Percentiles rank a stretch among this genome's conserved stretches.
phyloP scores from a whole-genome alignment of 2,329 filamentous ascomycete species.

The Sporothrix inflata region DNA sequence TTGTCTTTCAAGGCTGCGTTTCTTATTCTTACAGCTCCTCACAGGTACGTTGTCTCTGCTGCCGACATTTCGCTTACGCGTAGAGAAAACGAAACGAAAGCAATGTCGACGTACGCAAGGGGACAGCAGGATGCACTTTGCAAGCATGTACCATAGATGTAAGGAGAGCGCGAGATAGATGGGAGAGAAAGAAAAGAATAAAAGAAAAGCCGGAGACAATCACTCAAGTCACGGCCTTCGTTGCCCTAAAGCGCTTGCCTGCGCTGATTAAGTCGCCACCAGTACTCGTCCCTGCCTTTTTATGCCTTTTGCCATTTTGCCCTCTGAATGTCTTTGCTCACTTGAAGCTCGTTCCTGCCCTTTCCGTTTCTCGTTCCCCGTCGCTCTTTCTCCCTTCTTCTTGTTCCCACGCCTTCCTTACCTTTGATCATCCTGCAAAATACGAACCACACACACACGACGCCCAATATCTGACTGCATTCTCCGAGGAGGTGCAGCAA shows the following conservation, averaged over 20 bases:
- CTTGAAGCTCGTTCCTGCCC: conserved; percentile 10
- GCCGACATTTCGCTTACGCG: conserved; percentile 2
- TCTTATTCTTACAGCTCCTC: background rate
- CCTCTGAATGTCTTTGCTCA: conserved; percentile 8
- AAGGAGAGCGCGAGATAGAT: background rate
- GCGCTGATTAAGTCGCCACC: conserved; percentile 16
- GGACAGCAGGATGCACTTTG: background rate
- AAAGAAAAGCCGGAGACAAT: background rate
- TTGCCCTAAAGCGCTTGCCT: background rate
- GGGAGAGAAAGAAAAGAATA: background rate
- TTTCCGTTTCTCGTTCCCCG: background rate
- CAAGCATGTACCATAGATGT: too few relatives aligned
- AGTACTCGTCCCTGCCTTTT: background rate
- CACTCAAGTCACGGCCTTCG: background rate
- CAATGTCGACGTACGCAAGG: background rate
- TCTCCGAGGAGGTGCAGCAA: conserved; percentile 12
- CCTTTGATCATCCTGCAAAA: background rate
- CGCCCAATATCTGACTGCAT: conserved; percentile 6
- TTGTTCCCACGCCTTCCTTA: background rate
- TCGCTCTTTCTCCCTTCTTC: background rate
- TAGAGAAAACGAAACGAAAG: background rate
- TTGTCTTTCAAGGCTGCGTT: background rate
- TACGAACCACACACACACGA: conserved; percentile 4
- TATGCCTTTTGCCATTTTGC: conserved; percentile 8
- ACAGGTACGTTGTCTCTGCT: background rate